Base-by-base conservation (phyloP, 805 yeast species). In the Spathaspora girioi region DNA sequence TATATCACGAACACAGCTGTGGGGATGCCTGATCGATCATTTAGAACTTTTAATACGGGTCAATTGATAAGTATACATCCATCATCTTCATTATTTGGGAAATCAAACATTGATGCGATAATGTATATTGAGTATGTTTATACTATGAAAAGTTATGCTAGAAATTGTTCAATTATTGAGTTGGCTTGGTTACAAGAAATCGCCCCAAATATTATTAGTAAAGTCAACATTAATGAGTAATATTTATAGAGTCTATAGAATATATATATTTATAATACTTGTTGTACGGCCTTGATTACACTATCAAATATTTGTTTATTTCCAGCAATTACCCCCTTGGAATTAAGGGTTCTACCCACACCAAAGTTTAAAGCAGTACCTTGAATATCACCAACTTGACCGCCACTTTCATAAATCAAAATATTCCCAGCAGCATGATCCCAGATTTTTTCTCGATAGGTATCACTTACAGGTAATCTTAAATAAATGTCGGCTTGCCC, bases 361-460 rank as follows among this genome's bases (percentile, higher is more conserved):
- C 97, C 91, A 60, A 94, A 94, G 63, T 93, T 84, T 51, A 94
- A 78, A 20, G 77, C 75, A 11, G 74, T 75, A 17, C 97, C 97
- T 50, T 79, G 68, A 68, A 93, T 82, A 64, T 94, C 99, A 14
- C 93, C 83, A 11, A 94, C 98, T 47, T 75, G 66, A 6, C 99
- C 99, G 43, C 97, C 97, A 59, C 96, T 87, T 68, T 96, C 99
- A 35, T 80, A 77, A 45, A 96, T 84, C 54, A 94, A 78, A 12
- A 93, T 76, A 61, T 87, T 86, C 3, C 99, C 99, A 1, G 97
- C 96, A 17, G 98, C 98, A 67, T 94, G 99, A 69, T 94, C 99
- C 98, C 99, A 94, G 54, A 94, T 91, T 69, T 94, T 94, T 66
- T 94, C 99, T 60, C 89, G 80, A 66, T 92, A 94, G 2, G 79